Percentiles rank a stretch among this genome's conserved stretches.
Evolutionary conservation across 306 rosid genomes (phyloP).

Genomic region (Cucurbita ficifolia): DNA sequence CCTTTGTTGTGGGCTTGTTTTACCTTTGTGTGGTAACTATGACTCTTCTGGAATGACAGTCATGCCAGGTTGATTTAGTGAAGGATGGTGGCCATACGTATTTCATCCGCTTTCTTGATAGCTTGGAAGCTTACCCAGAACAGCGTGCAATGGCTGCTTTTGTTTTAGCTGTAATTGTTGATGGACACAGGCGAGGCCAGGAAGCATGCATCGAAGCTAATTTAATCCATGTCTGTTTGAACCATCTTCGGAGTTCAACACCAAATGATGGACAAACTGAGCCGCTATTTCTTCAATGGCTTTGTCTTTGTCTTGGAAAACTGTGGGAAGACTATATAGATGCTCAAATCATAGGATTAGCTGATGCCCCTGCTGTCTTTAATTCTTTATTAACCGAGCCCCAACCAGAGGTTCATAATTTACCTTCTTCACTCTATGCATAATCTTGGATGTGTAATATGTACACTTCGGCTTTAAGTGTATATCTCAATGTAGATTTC

Average conservation of each 20-base stretch:
- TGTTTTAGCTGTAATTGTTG: constrained; percentile 94
- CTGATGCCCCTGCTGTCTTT: constrained; percentile 60
- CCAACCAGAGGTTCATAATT: constrained; percentile 74
- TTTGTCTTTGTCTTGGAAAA: constrained; percentile 92
- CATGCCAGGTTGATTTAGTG: constrained; percentile 96
- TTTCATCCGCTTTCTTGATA: constrained; percentile 93
- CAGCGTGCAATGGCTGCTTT: constrained; percentile 99
- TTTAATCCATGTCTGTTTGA: constrained; percentile 73
- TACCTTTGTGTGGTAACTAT: not conserved
- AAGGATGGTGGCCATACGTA: constrained; percentile 91
- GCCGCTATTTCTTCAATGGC: constrained; percentile 97
- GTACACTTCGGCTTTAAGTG: not conserved
- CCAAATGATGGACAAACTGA: constrained; percentile 72
- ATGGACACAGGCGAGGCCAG: constrained; percentile 88
- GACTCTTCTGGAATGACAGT: constrained; percentile 38
- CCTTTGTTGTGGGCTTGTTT: not conserved
- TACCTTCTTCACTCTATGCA: constrained; percentile 2
- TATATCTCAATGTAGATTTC: constrained; percentile 11
- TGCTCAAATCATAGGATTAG: constrained; percentile 76
- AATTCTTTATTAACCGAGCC: constrained; percentile 62
- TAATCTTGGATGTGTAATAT: not conserved
- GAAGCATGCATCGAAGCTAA: constrained; percentile 88
- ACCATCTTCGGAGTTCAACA: constrained; percentile 73
- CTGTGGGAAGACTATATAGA: constrained; percentile 83
- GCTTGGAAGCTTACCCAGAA: constrained; percentile 81